These are phyloP conservation scores for Hyaloscypha hepaticicola DNA, from an alignment of 495 filamentous ascomycete species.

Conservation along the genomic window DNA sequence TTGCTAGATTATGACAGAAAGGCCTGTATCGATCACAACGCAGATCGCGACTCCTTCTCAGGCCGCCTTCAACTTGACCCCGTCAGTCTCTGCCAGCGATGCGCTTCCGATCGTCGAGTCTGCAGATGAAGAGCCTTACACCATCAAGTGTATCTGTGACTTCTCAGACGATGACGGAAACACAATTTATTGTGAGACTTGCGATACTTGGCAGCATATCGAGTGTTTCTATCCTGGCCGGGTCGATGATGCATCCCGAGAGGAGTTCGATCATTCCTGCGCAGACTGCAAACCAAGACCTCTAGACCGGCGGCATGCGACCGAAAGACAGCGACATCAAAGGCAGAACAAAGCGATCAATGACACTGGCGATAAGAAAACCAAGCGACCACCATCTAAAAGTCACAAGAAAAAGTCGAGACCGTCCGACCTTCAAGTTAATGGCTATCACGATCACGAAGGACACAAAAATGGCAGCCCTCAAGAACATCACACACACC, in stretches of 20 bases:
- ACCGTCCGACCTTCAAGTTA: constrained; percentile 41
- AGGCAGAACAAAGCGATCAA: constrained; percentile 59
- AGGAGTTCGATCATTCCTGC: constrained; percentile 73
- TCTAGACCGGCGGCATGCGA: constrained; percentile 69
- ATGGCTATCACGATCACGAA: constrained; percentile 39
- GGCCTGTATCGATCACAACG: constrained; percentile 60
- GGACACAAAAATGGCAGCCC: constrained; percentile 34
- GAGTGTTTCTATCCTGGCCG: constrained; percentile 85
- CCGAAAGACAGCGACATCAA: constrained; percentile 60
- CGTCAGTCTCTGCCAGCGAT: constrained; percentile 55
- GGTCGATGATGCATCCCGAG: constrained; percentile 66
- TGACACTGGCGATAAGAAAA: constrained; percentile 57
- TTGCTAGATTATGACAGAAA: constrained; percentile 95
- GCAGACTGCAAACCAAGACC: constrained; percentile 76
- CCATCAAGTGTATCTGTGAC: constrained; percentile 96
- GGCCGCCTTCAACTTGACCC: constrained; percentile 48
- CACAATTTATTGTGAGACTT: constrained; percentile 93
- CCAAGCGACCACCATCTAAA: constrained; percentile 68
- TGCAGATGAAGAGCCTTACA: constrained; percentile 85
- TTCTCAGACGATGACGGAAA: constrained; percentile 93
- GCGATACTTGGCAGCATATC: constrained; percentile 98
- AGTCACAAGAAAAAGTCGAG: constrained; percentile 73
- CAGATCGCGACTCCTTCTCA: constrained; percentile 51
- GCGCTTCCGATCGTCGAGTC: constrained; percentile 52
- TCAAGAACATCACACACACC: constrained; percentile 29